Percentiles rank a stretch among this genome's conserved stretches.
Conservation (phyloP, 495 filamentous ascomycete genomes). For the Hyaloscypha finlandica region DNA sequence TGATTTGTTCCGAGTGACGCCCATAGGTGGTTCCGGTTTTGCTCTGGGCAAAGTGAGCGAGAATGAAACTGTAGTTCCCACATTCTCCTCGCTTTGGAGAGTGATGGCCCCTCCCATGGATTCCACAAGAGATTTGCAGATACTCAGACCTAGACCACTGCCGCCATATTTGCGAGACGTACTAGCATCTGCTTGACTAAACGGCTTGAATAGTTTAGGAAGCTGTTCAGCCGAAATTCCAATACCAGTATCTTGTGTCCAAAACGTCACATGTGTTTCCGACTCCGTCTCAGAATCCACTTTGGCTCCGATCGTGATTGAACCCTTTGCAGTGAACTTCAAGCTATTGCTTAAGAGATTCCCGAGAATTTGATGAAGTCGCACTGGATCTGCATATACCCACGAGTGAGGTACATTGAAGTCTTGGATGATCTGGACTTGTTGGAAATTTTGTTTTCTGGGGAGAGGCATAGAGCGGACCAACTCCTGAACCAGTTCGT, state of each 20-base stretch:
- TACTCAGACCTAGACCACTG: slow-evolving; percentile 85
- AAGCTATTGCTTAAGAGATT: slow-evolving; percentile 91
- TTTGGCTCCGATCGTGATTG: slow-evolving; percentile 73
- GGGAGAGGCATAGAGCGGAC: slow-evolving; percentile 80
- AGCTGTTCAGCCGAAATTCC: slow-evolving; percentile 81
- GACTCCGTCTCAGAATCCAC: slow-evolving; percentile 68
- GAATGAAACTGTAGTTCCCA: slow-evolving; percentile 85
- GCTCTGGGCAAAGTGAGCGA: slow-evolving; percentile 79
- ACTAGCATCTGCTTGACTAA: slow-evolving; percentile 85
- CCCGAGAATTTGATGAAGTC: slow-evolving; percentile 88
- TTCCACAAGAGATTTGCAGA: slow-evolving; percentile 92
- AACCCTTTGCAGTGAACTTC: slow-evolving; percentile 87
- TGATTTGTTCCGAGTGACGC: slow-evolving; percentile 42
- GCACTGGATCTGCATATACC: slow-evolving; percentile 84
- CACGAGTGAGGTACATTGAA: slow-evolving; percentile 73
- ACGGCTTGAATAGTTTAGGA: slow-evolving; percentile 82
- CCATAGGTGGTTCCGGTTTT: slow-evolving; percentile 41
- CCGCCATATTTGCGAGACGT: slow-evolving; percentile 87
- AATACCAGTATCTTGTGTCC: slow-evolving; percentile 87
- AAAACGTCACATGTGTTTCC: slow-evolving; percentile 71
- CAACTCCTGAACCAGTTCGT: slow-evolving; percentile 82
- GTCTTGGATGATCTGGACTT: slow-evolving; percentile 64
- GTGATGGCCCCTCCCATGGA: slow-evolving; percentile 84
- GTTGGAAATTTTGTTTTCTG: slow-evolving; percentile 58
- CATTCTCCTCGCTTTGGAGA: slow-evolving; percentile 72